Evolutionary conservation across 2,329 filamentous ascomycete genomes (phyloP), one percentile per base, ranked within the genome.

Genomic region (Paraphaeosphaeria sporulosa): DNA sequence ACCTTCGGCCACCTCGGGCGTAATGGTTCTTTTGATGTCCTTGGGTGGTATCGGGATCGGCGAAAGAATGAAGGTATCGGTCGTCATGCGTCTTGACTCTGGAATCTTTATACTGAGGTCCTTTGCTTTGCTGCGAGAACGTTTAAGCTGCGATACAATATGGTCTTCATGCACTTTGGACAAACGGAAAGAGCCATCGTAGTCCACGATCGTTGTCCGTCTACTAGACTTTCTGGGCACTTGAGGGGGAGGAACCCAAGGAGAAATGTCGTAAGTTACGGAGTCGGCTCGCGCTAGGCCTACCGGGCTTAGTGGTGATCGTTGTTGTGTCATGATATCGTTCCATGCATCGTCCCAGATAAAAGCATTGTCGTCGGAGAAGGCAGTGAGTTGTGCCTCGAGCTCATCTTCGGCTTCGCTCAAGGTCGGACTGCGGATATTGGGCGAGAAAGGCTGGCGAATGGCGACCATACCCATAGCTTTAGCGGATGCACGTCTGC

Each of bases 381-480:
- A 70, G 3, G 79, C 68, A 51, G 63, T 63, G n/a, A 78, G 67
- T 19, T 73, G 67, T 43, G 71, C 63, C 32, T 76, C 68, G 21
- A 78, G 64, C 30, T 80, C 80, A 13, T 74, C 65, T 63, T 80
- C 80, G 10, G 80, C 81, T 67, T 84, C 78, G 60, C 80, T 83
- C 50, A 82, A 69, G 0, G 81, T 82, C n/a, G 81, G 81, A 58
- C 79, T 83, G 19, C 66, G 44, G 21, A 64, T 46, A 52, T 46
- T n/a, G 55, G 49, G 30, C 34, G 50, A 46, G 34, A 48, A 38
- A 2, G 21, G 52, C 46, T 46, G 52, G 15, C 67, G 68, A 43
- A 71, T 67, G 12, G 68, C 70, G 27, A 73, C 67, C 34, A 67
- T 61, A 38, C 69, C 71, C 49, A 71, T 68, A 15, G 46, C 57